Conservation (phyloP, 2,329 filamentous ascomycete genomes). For the Akanthomyces dipterigenus region DNA sequence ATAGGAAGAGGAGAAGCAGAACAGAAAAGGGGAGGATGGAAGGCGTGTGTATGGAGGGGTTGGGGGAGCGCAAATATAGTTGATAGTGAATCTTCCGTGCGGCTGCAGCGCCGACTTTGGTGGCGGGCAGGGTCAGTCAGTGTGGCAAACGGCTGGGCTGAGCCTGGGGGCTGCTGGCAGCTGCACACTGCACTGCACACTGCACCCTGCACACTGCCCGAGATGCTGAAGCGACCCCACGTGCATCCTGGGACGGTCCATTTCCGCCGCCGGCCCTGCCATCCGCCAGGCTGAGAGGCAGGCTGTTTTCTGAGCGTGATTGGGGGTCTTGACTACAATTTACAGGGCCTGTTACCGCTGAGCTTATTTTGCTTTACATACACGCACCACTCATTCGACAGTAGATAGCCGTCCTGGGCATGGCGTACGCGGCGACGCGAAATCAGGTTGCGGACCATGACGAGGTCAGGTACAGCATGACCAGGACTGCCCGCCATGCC, state of each 20-base stretch:
- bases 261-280: not conserved
- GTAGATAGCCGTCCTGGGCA: too few species aligned
- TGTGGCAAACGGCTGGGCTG: not conserved
- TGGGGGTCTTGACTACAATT: too few species aligned
- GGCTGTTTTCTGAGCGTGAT: too few species aligned
- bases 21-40: not conserved
- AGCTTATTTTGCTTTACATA: too few species aligned
- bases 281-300: too few species aligned
- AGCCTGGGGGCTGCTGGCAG: not conserved
- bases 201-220: too few species aligned
- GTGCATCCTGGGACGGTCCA: not conserved
- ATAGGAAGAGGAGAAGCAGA: not conserved
- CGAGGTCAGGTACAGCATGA: slow-evolving; percentile 34
- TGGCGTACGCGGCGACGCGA: too few species aligned
- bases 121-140: not conserved
- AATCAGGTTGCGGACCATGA: too few species aligned
- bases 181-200: too few species aligned
- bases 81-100: not conserved
- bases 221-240: not conserved
- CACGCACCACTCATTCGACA: too few species aligned
- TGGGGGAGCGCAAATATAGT: not conserved
- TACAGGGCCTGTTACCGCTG: too few species aligned
- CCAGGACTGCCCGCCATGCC: slow-evolving; percentile 29
- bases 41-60: not conserved
- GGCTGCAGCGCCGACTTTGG: too few species aligned